Base-by-base conservation (phyloP, 495 filamentous ascomycete species). In the Aspergillus nanangensis region DNA sequence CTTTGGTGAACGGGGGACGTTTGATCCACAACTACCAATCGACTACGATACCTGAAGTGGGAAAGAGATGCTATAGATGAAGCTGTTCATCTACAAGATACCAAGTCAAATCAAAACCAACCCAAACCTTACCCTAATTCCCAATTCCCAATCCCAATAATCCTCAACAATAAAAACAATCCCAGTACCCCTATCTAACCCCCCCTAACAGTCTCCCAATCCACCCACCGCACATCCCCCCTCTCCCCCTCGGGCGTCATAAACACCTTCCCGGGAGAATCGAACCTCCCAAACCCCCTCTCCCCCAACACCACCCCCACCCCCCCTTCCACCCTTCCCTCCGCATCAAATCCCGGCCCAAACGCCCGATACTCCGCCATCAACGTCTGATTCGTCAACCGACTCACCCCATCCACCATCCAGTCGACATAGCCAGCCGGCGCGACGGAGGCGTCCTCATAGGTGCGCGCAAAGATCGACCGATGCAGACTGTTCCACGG, bases 401-500 rank as follows among this genome's bases (percentile, higher is more conserved):
- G 52, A 11, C 59, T 55, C 9, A 62, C 66, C 1, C 65, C 63
- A 34, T 39, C 51, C 10, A 63, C 46, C 20, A 69, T 35, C 80
- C 78, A 83, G 44, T 75, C 58, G 35, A 77, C 77, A 52, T 80
- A 83, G 11, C 80, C 78, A 8, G 57, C 65, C 4, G 67, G 55
- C 32, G 57, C 46, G 50, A 83, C 78, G 40, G 65, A 74, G 3
- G 51, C 62, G 50, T 82, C 79, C 21, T 81, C 67, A 44, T 72
- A 79, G 2, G 63, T 69, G 2, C 66, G 56, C 21, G 72, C 72
- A 53, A 80, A 81, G 40, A 82, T 70, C 27, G 71, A 69, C 17
- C 76, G 69, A 48, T 76, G 70, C 49, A 71, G 67, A 1, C 65
- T 51, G 52, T 84, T 84, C 69, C 79, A 84, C 13, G 80, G 80